Evolutionary conservation across 192 early-diverging fungal species (phyloP).

Genomic region (Podochytrium sp.): DNA sequence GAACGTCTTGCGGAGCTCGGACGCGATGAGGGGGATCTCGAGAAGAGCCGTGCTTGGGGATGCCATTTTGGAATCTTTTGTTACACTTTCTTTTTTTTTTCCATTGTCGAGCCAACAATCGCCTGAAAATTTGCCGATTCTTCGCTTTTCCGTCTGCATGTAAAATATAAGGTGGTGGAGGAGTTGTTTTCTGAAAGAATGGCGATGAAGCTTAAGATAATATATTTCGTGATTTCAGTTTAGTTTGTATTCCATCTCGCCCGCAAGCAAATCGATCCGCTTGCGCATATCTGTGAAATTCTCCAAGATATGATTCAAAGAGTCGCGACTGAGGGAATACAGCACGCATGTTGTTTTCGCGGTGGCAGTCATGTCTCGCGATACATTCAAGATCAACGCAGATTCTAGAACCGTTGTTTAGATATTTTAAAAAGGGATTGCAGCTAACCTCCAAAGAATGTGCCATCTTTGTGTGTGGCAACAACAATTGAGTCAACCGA

Average conservation of each 20-base stretch:
- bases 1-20: slow-evolving; percentile 36
- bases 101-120: too few relatives aligned
- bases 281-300: slow-evolving; percentile 37
- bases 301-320: slow-evolving; percentile 11
- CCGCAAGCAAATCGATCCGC: slow-evolving; percentile 16
- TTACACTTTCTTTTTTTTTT: too few relatives aligned
- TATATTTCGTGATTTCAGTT: too few relatives aligned
- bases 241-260: too few relatives aligned
- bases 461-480: slow-evolving; percentile 30
- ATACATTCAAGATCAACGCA: slow-evolving; percentile 29
- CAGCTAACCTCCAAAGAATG: slow-evolving; percentile 42
- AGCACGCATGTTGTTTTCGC: slow-evolving; percentile 12
- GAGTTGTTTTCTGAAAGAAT: too few relatives aligned
- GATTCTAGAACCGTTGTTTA: background rate
- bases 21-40: slow-evolving; percentile 32
- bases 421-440: too few relatives aligned
- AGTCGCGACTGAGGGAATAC: slow-evolving; percentile 13
- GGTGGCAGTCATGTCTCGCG: slow-evolving; percentile 33
- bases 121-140: too few relatives aligned
- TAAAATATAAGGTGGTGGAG: too few relatives aligned
- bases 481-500: slow-evolving; percentile 30
- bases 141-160: too few relatives aligned
- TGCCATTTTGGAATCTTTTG: background rate
- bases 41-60: background rate
- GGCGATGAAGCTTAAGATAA: too few relatives aligned